phyloP scores from a whole-genome alignment of 345 rosid genomes.

The Lepidium didymum region DNA sequence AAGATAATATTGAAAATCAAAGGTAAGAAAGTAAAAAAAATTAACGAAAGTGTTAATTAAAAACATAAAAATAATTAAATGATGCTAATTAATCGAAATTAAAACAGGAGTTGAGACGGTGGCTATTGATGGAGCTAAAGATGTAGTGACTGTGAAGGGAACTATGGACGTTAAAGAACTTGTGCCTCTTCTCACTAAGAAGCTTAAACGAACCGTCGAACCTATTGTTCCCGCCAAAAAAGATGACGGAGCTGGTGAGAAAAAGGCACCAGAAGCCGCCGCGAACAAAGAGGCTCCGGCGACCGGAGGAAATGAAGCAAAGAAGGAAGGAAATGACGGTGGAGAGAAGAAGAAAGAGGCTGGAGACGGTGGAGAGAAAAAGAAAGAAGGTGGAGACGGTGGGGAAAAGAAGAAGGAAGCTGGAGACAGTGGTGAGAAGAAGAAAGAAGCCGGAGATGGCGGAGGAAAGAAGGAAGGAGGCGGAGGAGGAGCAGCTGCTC shows the following conservation, averaged over 20 bases:
- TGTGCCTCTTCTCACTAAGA: slow-evolving; percentile 41
- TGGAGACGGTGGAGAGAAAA: slow-evolving; percentile 23
- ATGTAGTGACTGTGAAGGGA: slow-evolving; percentile 66
- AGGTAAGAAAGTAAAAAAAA: slow-evolving; percentile 32
- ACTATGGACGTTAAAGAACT: slow-evolving; percentile 62
- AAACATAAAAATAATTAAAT: neutral
- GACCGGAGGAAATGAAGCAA: slow-evolving; percentile 21
- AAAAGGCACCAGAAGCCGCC: slow-evolving; percentile 6
- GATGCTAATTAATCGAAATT: neutral
- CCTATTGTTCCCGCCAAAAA: slow-evolving; percentile 49
- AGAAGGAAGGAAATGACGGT: slow-evolving; percentile 28
- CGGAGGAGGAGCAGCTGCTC: slow-evolving; percentile 24
- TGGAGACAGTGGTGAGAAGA: slow-evolving; percentile 20
- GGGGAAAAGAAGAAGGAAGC: slow-evolving; percentile 21
- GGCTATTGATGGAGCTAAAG: slow-evolving; percentile 50
- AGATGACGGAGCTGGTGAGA: slow-evolving; percentile 35
- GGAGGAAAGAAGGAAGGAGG: slow-evolving; percentile 32
- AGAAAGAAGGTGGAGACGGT: slow-evolving; percentile 20
- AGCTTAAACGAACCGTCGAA: slow-evolving; percentile 59
- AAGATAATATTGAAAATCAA: slow-evolving; percentile 36
- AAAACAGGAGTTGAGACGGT: slow-evolving; percentile 58
- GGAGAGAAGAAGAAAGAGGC: slow-evolving; percentile 43
- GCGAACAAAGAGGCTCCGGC: slow-evolving; percentile 27
- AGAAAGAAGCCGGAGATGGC: slow-evolving; percentile 25
- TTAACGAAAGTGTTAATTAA: neutral